A percentile compares a stretch with the other conserved stretches of the same genome.
Conservation (phyloP, 495 filamentous ascomycete genomes). For the Neurospora tetrasperma region DNA sequence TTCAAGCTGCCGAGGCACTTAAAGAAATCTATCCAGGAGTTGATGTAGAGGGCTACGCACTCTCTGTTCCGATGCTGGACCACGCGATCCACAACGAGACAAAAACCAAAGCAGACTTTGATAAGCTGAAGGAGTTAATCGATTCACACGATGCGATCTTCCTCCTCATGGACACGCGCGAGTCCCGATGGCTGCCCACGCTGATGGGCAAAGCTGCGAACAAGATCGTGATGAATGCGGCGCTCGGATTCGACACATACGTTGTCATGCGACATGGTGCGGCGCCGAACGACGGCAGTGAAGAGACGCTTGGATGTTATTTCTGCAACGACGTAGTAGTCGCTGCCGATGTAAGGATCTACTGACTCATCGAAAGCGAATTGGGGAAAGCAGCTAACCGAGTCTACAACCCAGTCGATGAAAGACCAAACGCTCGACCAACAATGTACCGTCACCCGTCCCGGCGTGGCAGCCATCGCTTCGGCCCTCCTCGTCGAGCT, state of each 20-base stretch:
- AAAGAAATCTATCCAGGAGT: slow-evolving; percentile 87
- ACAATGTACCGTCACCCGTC: slow-evolving; percentile 94
- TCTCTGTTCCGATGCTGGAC: slow-evolving; percentile 90
- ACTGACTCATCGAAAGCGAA: background rate
- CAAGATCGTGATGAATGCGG: slow-evolving; percentile 94
- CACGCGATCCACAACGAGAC: slow-evolving; percentile 70
- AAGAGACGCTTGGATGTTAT: slow-evolving; percentile 78
- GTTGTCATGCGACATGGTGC: slow-evolving; percentile 94
- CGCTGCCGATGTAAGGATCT: slow-evolving; percentile 73
- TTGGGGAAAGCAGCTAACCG: slow-evolving; percentile 27
- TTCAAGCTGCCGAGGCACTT: slow-evolving; percentile 69
- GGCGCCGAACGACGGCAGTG: slow-evolving; percentile 34
- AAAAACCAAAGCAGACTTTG: slow-evolving; percentile 60
- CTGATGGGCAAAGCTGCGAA: slow-evolving; percentile 88
- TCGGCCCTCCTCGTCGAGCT: slow-evolving; percentile 89
- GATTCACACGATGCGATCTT: slow-evolving; percentile 88
- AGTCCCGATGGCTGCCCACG: slow-evolving; percentile 93
- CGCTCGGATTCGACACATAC: slow-evolving; percentile 90
- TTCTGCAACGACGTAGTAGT: slow-evolving; percentile 98
- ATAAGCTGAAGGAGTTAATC: slow-evolving; percentile 61
- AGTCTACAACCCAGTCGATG: slow-evolving; percentile 52
- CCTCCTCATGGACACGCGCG: slow-evolving; percentile 90
- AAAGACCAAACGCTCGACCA: slow-evolving; percentile 93
- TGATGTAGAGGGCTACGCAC: slow-evolving; percentile 60
- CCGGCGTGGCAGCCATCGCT: slow-evolving; percentile 83